A percentile compares a stretch with the other conserved stretches of the same genome.
phyloP scores from a whole-genome alignment of 352 stramenopile genomes.

The Porosira glacialis region DNA sequence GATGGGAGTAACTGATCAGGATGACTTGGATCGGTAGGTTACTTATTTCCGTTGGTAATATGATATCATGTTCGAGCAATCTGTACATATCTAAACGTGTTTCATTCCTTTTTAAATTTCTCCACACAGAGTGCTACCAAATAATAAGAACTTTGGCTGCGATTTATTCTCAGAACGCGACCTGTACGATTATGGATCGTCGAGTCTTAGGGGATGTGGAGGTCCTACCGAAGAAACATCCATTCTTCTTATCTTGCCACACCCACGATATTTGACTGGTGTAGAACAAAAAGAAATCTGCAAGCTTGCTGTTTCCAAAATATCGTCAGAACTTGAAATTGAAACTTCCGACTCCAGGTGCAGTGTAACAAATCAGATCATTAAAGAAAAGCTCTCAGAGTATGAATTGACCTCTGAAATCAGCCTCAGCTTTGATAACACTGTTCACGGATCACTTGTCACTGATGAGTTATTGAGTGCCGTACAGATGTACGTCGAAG shows the following conservation, averaged over 20 bases:
- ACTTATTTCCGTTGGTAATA: not conserved
- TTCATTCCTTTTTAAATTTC: not conserved
- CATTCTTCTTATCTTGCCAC: not conserved
- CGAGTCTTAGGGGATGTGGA: conserved; percentile 40
- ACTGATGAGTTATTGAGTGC: too few relatives aligned
- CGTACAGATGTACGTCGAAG: too few relatives aligned
- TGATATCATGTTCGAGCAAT: not conserved
- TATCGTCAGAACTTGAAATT: not conserved
- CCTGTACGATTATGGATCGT: conserved; percentile 31
- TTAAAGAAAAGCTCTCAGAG: too few relatives aligned
- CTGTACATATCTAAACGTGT: not conserved
- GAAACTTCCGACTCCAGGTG: conserved; percentile 5
- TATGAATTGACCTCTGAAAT: too few relatives aligned
- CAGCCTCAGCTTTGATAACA: too few relatives aligned
- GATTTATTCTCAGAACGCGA: conserved; percentile 44
- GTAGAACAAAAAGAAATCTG: conserved; percentile 11
- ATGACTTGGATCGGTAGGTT: conserved; percentile 46
- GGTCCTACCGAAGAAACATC: not conserved
- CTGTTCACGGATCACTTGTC: too few relatives aligned
- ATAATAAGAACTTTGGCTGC: conserved; percentile 44
- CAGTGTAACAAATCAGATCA: conserved; percentile 3
- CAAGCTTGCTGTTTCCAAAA: not conserved
- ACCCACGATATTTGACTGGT: conserved; percentile 4
- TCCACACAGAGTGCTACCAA: conserved; percentile 41
- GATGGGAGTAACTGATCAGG: conserved; percentile 56